phyloP scores from a whole-genome alignment of 176 grass and related monocot genomes.

The Cenchrus purpureus region DNA sequence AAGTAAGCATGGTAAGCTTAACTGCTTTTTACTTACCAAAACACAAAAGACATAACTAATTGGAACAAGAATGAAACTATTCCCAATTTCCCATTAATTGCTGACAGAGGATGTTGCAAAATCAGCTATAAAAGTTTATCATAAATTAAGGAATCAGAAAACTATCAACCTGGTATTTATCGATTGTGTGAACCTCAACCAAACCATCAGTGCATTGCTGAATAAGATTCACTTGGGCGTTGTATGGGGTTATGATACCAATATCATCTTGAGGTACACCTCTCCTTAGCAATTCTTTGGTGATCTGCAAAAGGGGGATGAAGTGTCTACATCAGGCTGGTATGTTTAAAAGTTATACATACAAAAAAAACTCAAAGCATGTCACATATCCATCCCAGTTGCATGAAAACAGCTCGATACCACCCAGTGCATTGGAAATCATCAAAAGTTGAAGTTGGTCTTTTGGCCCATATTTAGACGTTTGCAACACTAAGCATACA shows the following conservation, averaged over 20 bases:
- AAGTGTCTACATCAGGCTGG: neutral
- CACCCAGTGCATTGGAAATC: conserved; percentile 8
- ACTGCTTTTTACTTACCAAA: conserved; percentile 1
- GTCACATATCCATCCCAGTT: neutral
- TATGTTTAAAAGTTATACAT: conserved; percentile 21
- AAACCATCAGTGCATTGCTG: conserved; percentile 61
- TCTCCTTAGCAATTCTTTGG: conserved; percentile 68
- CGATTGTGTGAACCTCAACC: conserved; percentile 96
- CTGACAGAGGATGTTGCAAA: neutral
- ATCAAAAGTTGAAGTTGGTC: neutral
- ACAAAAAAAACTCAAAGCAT: neutral
- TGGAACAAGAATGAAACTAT: conserved; percentile 12
- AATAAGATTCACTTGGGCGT: conserved; percentile 89
- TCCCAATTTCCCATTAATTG: neutral
- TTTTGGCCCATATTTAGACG: neutral
- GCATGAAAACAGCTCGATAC: conserved; percentile 4
- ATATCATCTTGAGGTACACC: conserved; percentile 75
- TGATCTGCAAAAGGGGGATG: conserved; percentile 50
- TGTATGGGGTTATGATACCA: conserved; percentile 96
- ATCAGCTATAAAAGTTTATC: neutral
- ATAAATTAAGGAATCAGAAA: conserved; percentile 10
- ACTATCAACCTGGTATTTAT: conserved; percentile 86
- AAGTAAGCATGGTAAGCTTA: conserved; percentile 14
- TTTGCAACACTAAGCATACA: conserved; percentile 7
- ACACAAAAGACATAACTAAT: conserved; percentile 21